Evolutionary conservation across 768 basidiomycete genomes (phyloP).

Genomic region (Rhizopogon salebrosus): DNA sequence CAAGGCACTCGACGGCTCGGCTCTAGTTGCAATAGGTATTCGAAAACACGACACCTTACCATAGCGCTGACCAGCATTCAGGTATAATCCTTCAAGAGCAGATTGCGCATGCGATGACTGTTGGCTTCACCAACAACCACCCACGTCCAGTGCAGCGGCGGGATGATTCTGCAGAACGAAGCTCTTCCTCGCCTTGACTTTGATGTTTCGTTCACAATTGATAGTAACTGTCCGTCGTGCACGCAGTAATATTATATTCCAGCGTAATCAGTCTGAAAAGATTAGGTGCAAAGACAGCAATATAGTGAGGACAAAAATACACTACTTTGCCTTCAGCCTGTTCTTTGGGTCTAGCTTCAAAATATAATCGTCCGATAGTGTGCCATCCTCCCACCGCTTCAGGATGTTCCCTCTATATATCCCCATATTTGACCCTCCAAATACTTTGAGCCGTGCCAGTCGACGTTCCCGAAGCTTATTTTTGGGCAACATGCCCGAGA

Average conservation of each 20-base stretch:
- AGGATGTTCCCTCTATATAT: constrained; percentile 72
- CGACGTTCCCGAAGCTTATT: constrained; percentile 91
- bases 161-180: not conserved
- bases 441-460: constrained; percentile 84
- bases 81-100: constrained; percentile 71
- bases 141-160: not conserved
- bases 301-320: constrained; percentile 1
- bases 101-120: constrained; percentile 31
- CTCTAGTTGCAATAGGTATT: constrained; percentile 67
- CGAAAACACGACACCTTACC: not conserved
- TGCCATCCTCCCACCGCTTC: constrained; percentile 82
- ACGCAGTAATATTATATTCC: not conserved
- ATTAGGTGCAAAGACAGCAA: not conserved
- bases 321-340: constrained; percentile 12
- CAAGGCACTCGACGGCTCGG: constrained; percentile 66
- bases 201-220: not conserved
- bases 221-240: not conserved
- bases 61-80: constrained; percentile 14
- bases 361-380: constrained; percentile 40
- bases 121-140: not conserved
- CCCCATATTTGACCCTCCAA: constrained; percentile 74
- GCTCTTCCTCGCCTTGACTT: not conserved
- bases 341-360: constrained; percentile 20
- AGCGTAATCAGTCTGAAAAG: not conserved
- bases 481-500: constrained; percentile 98